A percentile compares a stretch with the other conserved stretches of the same genome.
Evolutionary conservation across 768 basidiomycete species (phyloP).

Genomic region (Cystobasidium tubakii): DNA sequence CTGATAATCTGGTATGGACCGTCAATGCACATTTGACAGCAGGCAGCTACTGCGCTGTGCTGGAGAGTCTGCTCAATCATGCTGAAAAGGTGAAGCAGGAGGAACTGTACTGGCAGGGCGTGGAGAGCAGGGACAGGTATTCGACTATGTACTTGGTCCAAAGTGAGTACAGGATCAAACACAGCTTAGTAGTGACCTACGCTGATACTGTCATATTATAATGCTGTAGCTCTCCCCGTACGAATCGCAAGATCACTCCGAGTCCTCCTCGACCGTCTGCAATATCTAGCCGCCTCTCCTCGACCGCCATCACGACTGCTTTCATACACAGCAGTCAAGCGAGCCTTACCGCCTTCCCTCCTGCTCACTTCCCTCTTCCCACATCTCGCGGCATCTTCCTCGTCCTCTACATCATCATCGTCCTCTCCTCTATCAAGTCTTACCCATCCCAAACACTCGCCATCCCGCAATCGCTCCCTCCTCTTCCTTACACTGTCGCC

Average conservation of each 20-base stretch:
- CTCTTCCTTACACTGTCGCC: slow-evolving; percentile 54
- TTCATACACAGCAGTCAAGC: slow-evolving; percentile 37
- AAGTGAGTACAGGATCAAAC: background rate
- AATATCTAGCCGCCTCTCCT: slow-evolving; percentile 24
- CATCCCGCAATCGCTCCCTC: slow-evolving; percentile 34
- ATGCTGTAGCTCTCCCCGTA: slow-evolving; percentile 10
- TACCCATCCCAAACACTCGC: background rate
- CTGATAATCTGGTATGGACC: slow-evolving; percentile 23
- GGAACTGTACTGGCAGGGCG: slow-evolving; percentile 35
- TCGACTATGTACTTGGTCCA: slow-evolving; percentile 25
- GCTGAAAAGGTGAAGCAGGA: slow-evolving; percentile 4
- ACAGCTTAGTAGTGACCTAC: background rate
- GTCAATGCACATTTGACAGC: slow-evolving; percentile 12
- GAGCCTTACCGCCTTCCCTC: slow-evolving; percentile 53
- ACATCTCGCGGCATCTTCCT: slow-evolving; percentile 54
- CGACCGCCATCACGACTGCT: slow-evolving; percentile 15
- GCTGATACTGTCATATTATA: background rate
- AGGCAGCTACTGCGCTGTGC: background rate
- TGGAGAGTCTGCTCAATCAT: slow-evolving; percentile 24
- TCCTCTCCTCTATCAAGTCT: background rate
- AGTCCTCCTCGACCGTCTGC: background rate
- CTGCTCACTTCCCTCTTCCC: slow-evolving; percentile 63
- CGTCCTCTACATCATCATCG: background rate
- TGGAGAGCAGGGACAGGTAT: slow-evolving; percentile 14
- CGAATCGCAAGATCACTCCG: background rate